Percentiles rank a stretch among this genome's conserved stretches.
Conservation (phyloP, 2,329 filamentous ascomycete species). For the Alternaria postmessia region DNA sequence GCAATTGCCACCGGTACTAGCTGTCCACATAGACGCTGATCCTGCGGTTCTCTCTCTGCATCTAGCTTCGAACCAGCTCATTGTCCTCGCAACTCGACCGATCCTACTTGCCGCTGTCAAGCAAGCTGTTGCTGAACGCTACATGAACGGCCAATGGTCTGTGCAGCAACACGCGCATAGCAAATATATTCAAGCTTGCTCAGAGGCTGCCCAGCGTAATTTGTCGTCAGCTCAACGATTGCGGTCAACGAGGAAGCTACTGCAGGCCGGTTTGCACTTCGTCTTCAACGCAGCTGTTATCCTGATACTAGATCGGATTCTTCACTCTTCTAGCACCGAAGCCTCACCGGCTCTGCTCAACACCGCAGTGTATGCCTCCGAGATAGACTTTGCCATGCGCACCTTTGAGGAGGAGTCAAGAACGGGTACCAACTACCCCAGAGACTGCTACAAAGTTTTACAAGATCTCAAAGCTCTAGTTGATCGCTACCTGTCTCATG, state of each 20-base stretch:
- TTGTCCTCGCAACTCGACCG: constrained; percentile 36
- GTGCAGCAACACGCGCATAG: constrained; percentile 21
- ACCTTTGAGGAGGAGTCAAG: constrained; percentile 33
- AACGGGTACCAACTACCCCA: constrained; percentile 35
- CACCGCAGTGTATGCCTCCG: constrained; percentile 2
- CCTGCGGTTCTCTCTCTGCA: constrained; percentile 33
- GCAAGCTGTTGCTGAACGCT: constrained; percentile 30
- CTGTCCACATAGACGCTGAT: constrained; percentile 22
- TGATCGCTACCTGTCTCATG: constrained; percentile 25
- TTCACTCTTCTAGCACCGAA: constrained; percentile 2
- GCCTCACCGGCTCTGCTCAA: not conserved
- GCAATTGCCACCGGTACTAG: constrained; percentile 26
- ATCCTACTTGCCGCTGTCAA: constrained; percentile 36
- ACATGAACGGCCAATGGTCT: constrained; percentile 20
- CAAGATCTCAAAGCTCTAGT: constrained; percentile 34
- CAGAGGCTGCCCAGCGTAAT: constrained; percentile 31
- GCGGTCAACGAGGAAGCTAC: constrained; percentile 20
- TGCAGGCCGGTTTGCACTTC: constrained; percentile 38
- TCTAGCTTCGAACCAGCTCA: constrained; percentile 36
- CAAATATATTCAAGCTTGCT: constrained; percentile 25
- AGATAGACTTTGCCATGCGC: constrained; percentile 34
- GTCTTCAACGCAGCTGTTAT: constrained; percentile 40
- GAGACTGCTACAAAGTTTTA: constrained; percentile 34
- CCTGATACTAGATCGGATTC: constrained; percentile 34
- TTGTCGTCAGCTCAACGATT: constrained; percentile 27